Evolutionary conservation across 306 rosid genomes (phyloP).

Genomic region (Gastrolobium villosum): DNA sequence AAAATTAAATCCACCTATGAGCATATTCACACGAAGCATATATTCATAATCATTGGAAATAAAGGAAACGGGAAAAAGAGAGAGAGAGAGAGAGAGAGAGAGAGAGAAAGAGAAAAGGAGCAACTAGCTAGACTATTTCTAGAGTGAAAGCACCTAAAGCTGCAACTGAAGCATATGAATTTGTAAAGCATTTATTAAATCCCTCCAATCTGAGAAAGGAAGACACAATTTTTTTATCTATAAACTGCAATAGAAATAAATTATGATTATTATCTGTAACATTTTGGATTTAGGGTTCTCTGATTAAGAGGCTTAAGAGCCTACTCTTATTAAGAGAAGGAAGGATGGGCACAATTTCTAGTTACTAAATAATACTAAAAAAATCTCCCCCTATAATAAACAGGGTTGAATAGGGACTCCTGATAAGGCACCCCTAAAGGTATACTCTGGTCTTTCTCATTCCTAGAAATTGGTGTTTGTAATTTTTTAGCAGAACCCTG

Average conservation of each 20-base stretch:
- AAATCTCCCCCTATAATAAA: background rate
- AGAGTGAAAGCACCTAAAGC: background rate
- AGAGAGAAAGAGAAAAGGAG: no score
- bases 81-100: no score
- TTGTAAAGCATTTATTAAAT: slow-evolving; percentile 14
- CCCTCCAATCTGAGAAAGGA: slow-evolving; percentile 22
- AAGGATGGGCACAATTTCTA: background rate
- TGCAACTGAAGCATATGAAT: background rate
- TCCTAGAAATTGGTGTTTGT: no score
- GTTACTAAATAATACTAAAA: background rate
- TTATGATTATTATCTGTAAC: background rate
- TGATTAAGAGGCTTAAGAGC: slow-evolving; percentile 3
- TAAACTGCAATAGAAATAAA: slow-evolving; percentile 24
- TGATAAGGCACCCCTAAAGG: no score
- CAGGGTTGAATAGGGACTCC: slow-evolving; percentile 3
- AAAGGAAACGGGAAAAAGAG: background rate
- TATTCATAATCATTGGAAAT: background rate
- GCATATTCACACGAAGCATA: slow-evolving; percentile 18
- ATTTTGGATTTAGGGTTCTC: slow-evolving; percentile 27
- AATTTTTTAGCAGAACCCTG: no score
- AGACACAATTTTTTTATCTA: background rate
- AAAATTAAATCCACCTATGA: background rate
- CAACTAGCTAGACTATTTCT: slow-evolving; percentile 9
- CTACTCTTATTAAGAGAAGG: slow-evolving; percentile 10
- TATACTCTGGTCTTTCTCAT: no score